Conservation (phyloP, 345 rosid species). For the Eucalyptus sp. region DNA sequence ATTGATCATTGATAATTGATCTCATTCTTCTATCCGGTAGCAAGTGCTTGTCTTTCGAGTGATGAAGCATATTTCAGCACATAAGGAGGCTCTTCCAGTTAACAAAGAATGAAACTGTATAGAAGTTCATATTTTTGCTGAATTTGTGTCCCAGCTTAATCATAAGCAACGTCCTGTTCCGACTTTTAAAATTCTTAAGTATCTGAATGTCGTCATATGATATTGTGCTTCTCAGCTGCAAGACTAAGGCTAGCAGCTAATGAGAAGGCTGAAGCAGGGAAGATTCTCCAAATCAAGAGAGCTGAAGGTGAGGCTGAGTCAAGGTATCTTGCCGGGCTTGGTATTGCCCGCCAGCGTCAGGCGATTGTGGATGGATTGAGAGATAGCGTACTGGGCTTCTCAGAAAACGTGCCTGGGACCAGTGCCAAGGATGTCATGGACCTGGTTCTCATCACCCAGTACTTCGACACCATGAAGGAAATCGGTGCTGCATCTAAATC, state of each 20-base stretch:
- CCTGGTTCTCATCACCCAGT: conserved; percentile 11
- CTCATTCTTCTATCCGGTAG: background rate
- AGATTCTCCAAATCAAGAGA: conserved; percentile 11
- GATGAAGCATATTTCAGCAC: background rate
- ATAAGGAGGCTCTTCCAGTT: background rate
- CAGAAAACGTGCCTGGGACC: conserved; percentile 9
- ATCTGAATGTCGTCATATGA: background rate
- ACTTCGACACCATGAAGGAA: conserved; percentile 14
- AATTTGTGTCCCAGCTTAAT: background rate
- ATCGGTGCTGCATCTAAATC: conserved; percentile 9
- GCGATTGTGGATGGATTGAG: conserved; percentile 17
- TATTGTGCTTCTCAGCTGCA: conserved; percentile 1
- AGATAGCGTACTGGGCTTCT: conserved; percentile 13
- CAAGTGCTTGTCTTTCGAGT: background rate
- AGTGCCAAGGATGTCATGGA: conserved; percentile 12
- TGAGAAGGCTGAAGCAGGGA: conserved; percentile 18
- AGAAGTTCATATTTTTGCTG: background rate
- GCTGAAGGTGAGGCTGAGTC: conserved; percentile 18
- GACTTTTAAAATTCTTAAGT: background rate
- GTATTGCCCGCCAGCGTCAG: conserved; percentile 14
- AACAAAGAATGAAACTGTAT: background rate
- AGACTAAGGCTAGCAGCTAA: conserved; percentile 11
- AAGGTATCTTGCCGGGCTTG: conserved; percentile 8
- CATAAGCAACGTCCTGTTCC: background rate
- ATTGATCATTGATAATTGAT: background rate